phyloP scores from a whole-genome alignment of 208 protist genomes.

The Trypanosoma scelopori region DNA sequence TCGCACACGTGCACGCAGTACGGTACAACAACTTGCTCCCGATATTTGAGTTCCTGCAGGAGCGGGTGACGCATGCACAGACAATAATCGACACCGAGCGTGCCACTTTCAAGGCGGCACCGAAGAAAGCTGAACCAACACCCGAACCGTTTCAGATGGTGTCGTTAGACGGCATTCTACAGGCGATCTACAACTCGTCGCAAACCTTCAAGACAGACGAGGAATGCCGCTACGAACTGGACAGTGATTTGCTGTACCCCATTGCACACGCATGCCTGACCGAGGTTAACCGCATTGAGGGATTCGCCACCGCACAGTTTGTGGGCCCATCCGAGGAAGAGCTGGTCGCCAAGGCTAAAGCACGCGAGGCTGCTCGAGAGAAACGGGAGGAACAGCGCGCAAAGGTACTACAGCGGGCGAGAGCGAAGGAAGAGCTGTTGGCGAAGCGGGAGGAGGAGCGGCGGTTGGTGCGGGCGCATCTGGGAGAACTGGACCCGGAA shows the following conservation, averaged over 20 bases:
- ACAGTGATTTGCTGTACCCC: conserved; percentile 86
- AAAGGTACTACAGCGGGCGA: conserved; percentile 40
- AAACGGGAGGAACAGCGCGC: conserved; percentile 71
- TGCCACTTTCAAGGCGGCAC: conserved; percentile 38
- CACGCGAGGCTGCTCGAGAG: conserved; percentile 45
- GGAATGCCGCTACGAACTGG: conserved; percentile 74
- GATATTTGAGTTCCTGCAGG: conserved; percentile 66
- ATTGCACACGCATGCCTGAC: conserved; percentile 79
- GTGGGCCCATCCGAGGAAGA: conserved; percentile 50
- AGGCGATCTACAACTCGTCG: conserved; percentile 35
- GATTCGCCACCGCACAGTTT: conserved; percentile 68
- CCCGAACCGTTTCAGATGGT: conserved; percentile 69
- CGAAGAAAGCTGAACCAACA: conserved; percentile 23
- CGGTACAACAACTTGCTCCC: conserved; percentile 77
- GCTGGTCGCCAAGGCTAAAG: conserved; percentile 48
- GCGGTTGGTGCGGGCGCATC: conserved; percentile 44
- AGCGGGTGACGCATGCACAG: conserved; percentile 41
- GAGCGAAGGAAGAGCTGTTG: conserved; percentile 50
- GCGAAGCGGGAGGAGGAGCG: conserved; percentile 65
- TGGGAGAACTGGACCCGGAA: conserved; percentile 41
- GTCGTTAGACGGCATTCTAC: conserved; percentile 37
- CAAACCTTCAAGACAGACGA: conserved; percentile 75
- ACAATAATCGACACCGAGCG: conserved; percentile 61
- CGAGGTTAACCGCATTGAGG: conserved; percentile 81
- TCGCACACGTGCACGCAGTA: conserved; percentile 72